These are phyloP conservation scores for Cladosporium sp. DNA, from an alignment of 2,329 filamentous ascomycete genomes.

Conservation along the genomic window DNA sequence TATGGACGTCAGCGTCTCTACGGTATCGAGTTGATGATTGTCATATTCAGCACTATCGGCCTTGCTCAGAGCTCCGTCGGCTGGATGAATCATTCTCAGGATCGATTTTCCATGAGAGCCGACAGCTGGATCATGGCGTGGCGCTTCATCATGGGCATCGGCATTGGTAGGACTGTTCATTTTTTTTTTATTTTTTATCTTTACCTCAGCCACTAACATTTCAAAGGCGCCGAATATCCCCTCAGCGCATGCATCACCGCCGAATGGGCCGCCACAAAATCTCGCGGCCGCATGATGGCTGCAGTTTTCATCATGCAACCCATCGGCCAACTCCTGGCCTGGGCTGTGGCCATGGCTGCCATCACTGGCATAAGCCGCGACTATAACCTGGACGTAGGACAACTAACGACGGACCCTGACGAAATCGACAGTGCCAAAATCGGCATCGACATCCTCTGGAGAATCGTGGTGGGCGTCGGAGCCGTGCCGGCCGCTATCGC, in stretches of 20 bases:
- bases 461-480: conserved; percentile 38
- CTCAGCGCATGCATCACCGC: conserved; percentile 36
- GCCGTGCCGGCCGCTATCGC: conserved; percentile 36
- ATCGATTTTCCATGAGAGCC: conserved; percentile 9
- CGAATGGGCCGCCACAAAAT: conserved; percentile 36
- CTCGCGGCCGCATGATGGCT: conserved; percentile 38
- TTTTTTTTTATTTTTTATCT: background rate
- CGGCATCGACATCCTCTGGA: conserved; percentile 37
- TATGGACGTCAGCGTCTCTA: conserved; percentile 36
- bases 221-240: conserved; percentile 24
- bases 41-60: conserved; percentile 38
- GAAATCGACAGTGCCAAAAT: conserved; percentile 22
- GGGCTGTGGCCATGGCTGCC: conserved; percentile 18
- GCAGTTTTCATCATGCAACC: conserved; percentile 42
- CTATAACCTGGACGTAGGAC: conserved; percentile 7
- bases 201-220: background rate
- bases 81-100: conserved; percentile 11
- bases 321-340: conserved; percentile 35
- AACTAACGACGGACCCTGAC: background rate
- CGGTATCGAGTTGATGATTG: conserved; percentile 37
- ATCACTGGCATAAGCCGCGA: conserved; percentile 21
- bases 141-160: conserved; percentile 38
- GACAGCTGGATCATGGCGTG: conserved; percentile 37
- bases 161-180: conserved; percentile 27
- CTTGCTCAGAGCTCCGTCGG: conserved; percentile 35